Percentiles rank a stretch among this genome's conserved stretches.
phyloP scores from a whole-genome alignment of 2,329 filamentous ascomycete species.

The Talaromyces sp. region DNA sequence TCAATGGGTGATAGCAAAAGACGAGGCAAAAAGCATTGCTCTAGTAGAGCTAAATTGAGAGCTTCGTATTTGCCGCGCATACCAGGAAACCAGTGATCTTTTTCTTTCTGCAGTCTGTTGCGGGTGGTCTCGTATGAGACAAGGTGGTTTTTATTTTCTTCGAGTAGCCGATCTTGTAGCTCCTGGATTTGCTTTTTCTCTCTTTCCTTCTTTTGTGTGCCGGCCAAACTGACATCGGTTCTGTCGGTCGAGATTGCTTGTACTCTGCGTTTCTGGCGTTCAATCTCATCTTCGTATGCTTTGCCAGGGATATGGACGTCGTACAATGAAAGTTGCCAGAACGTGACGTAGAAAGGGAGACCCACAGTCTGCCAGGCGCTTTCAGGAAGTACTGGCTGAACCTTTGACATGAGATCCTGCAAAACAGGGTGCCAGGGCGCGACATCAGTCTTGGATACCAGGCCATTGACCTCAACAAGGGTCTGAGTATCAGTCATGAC shows the following conservation, averaged over 20 bases:
- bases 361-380: conserved; percentile 68
- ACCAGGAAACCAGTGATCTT: conserved; percentile 71
- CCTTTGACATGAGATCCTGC: conserved; percentile 66
- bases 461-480: conserved; percentile 16
- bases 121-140: conserved; percentile 64
- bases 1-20: conserved; percentile 79
- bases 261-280: conserved; percentile 63
- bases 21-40: conserved; percentile 89
- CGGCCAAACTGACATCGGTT: conserved; percentile 65
- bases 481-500: conserved; percentile 6
- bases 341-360: conserved; percentile 78
- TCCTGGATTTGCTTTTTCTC: conserved; percentile 67
- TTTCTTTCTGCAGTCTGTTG: conserved; percentile 68
- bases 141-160: conserved; percentile 69
- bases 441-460: conserved; percentile 34
- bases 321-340: conserved; percentile 84
- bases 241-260: conserved; percentile 66
- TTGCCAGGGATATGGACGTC: conserved; percentile 74
- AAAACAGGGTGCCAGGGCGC: conserved; percentile 65
- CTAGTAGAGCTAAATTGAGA: conserved; percentile 73
- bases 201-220: conserved; percentile 63
- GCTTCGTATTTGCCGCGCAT: conserved; percentile 60
- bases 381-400: conserved; percentile 59
- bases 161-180: conserved; percentile 64
- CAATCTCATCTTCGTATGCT: conserved; percentile 74